Conservation (phyloP, 2,329 filamentous ascomycete genomes). For the Sarocladium brachiariae region DNA sequence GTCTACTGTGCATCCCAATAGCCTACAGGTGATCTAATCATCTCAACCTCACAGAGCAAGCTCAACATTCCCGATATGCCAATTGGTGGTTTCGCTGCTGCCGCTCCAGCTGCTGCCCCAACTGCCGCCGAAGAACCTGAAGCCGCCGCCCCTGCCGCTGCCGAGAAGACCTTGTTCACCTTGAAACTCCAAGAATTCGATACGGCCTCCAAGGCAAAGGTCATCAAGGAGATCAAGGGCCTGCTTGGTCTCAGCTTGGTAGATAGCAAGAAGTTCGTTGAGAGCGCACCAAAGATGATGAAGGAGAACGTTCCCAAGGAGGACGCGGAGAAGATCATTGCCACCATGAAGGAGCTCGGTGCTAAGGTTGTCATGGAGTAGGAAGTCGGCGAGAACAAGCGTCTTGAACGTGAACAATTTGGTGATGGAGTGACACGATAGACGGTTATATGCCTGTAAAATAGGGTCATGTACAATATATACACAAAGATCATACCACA, state of each 20-base stretch:
- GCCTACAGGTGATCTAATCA: neutral
- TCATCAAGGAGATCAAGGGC: slow-evolving; percentile 99
- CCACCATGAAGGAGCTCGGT: slow-evolving; percentile 86
- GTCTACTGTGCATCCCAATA: neutral
- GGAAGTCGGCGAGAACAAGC: neutral
- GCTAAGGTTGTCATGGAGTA: slow-evolving; percentile 90
- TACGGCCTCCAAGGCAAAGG: slow-evolving; percentile 84
- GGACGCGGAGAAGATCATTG: slow-evolving; percentile 97
- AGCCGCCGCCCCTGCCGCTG: slow-evolving; percentile 78
- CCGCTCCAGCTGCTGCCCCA: slow-evolving; percentile 52
- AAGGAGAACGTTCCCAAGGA: slow-evolving; percentile 99
- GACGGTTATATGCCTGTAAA: slow-evolving; percentile 14
- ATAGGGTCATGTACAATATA: slow-evolving; percentile 11
- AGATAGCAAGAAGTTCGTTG: slow-evolving; percentile 99
- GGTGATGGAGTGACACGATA: slow-evolving; percentile 9
- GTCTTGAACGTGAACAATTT: slow-evolving; percentile 6
- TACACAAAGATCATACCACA: slow-evolving; percentile 6
- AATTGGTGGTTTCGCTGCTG: slow-evolving; percentile 80
- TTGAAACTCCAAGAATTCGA: slow-evolving; percentile 92
- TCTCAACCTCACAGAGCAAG: slow-evolving; percentile 56
- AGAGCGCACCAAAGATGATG: slow-evolving; percentile 96
- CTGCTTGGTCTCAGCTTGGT: slow-evolving; percentile 93
- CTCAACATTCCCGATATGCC: slow-evolving; percentile 98
- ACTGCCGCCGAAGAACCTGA: slow-evolving; percentile 73
- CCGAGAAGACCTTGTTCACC: slow-evolving; percentile 97